phyloP scores from a whole-genome alignment of 2,329 filamentous ascomycete species.

The Epichloe amarillans region DNA sequence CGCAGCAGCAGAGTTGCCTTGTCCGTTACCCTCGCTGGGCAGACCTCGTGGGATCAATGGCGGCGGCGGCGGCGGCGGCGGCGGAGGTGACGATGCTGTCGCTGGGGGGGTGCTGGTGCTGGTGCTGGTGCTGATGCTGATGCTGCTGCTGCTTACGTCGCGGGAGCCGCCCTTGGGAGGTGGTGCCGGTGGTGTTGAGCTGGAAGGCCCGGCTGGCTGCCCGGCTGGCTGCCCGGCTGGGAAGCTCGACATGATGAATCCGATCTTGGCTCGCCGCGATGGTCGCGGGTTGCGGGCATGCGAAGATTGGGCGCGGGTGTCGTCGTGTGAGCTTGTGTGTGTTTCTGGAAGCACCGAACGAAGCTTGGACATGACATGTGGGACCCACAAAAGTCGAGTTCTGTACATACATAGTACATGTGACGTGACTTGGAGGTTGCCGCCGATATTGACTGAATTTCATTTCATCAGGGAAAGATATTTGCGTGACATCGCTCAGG shows the following conservation, averaged over 20 bases:
- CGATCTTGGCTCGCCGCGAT: background rate
- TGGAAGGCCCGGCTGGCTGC: slow-evolving; percentile 13
- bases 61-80: slow-evolving; percentile 10
- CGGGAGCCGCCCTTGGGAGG: slow-evolving; percentile 61
- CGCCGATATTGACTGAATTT: no score
- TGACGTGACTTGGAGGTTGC: no score
- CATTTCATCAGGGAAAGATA: no score
- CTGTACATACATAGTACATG: no score
- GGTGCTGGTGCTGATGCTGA: slow-evolving; percentile 50
- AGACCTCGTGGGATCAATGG: slow-evolving; percentile 1
- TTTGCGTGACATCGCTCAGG: no score
- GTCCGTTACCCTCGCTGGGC: background rate
- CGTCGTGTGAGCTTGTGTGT: no score
- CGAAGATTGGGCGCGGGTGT: background rate
- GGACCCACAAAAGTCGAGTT: no score
- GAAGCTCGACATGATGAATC: slow-evolving; percentile 16
- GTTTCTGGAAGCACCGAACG: no score
- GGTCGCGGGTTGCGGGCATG: background rate
- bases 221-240: slow-evolving; percentile 15
- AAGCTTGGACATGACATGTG: no score
- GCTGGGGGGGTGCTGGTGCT: slow-evolving; percentile 50
- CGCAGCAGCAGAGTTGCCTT: slow-evolving; percentile 8
- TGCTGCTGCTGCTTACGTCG: slow-evolving; percentile 49
- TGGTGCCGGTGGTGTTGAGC: slow-evolving; percentile 45
- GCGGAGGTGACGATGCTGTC: slow-evolving; percentile 28